phyloP scores from a whole-genome alignment of 495 filamentous ascomycete species.

The Trichoderma virens region DNA sequence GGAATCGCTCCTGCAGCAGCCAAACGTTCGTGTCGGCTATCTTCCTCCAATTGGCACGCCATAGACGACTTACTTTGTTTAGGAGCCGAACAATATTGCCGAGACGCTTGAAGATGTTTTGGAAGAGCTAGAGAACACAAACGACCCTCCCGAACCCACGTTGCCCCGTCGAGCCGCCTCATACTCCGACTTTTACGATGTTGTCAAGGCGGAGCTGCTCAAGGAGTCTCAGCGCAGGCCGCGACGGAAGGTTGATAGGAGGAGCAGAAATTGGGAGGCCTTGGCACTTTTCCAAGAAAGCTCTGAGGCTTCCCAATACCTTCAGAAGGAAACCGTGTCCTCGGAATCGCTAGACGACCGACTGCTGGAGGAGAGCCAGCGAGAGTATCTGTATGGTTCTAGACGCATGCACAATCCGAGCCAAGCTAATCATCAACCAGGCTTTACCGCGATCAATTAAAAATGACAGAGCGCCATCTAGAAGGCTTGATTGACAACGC shows the following conservation, averaged over 20 bases:
- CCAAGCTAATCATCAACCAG: conserved; percentile 29
- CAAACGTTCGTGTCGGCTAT: conserved; percentile 49
- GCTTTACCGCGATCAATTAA: conserved; percentile 70
- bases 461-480: conserved; percentile 69
- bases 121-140: conserved; percentile 42
- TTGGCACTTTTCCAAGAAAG: conserved; percentile 22
- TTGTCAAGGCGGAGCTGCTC: conserved; percentile 46
- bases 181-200: conserved; percentile 65
- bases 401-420: not conserved
- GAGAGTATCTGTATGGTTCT: conserved; percentile 67
- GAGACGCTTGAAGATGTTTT: conserved; percentile 37
- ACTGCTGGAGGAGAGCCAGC: conserved; percentile 72
- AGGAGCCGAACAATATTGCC: conserved; percentile 13
- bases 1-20: conserved; percentile 59
- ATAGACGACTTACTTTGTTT: not conserved
- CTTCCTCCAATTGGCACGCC: not conserved
- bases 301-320: conserved; percentile 40
- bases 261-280: conserved; percentile 35
- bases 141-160: conserved; percentile 55
- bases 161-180: conserved; percentile 61
- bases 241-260: conserved; percentile 22
- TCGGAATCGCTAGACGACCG: conserved; percentile 45
- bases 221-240: conserved; percentile 36
- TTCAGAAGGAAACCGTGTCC: conserved; percentile 46
- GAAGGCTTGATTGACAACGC: conserved; percentile 72